These are phyloP conservation scores for Tolypocladium guangdongense DNA, from an alignment of 2,329 filamentous ascomycete species.

Conservation along the genomic window DNA sequence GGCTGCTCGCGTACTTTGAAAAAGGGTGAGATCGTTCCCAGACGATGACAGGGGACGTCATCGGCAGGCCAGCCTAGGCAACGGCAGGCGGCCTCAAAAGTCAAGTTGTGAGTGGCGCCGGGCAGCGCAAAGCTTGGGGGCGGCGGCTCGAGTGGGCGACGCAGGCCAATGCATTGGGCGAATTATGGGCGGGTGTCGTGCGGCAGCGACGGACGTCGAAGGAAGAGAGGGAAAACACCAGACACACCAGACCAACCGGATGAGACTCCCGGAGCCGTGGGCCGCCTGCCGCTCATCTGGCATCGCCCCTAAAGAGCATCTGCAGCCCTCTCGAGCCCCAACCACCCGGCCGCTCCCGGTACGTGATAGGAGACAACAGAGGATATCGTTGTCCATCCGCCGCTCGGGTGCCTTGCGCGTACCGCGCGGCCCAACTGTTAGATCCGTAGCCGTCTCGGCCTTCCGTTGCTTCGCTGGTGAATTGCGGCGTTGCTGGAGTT, in stretches of 20 bases:
- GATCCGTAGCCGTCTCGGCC: not conserved
- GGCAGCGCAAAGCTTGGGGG: not conserved
- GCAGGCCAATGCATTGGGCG: not conserved
- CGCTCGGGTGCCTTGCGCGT: not conserved
- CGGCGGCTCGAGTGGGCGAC: not conserved
- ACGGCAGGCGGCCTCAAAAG: not conserved
- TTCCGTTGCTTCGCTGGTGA: not conserved
- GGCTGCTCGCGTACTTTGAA: not conserved
- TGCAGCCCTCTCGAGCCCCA: not conserved
- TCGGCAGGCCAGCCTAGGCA: not conserved
- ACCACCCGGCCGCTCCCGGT: not conserved
- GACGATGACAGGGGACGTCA: not conserved
- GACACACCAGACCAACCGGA: slow-evolving; percentile 3
- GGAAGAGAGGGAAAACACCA: not conserved
- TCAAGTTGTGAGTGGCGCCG: not conserved
- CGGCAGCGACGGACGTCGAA: not conserved
- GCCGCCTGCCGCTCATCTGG: not conserved
- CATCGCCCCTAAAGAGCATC: not conserved
- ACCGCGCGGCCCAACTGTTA: not conserved
- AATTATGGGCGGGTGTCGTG: not conserved
- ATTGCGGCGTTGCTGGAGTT: not conserved
- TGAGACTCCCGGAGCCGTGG: slow-evolving; percentile 3
- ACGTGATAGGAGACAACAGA: not conserved
- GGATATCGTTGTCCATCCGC: not conserved
- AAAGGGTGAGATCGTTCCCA: not conserved